Percentiles rank a stretch among this genome's conserved stretches.
Conservation (phyloP, 305 asterid genomes). For the Solanum hybrid region DNA sequence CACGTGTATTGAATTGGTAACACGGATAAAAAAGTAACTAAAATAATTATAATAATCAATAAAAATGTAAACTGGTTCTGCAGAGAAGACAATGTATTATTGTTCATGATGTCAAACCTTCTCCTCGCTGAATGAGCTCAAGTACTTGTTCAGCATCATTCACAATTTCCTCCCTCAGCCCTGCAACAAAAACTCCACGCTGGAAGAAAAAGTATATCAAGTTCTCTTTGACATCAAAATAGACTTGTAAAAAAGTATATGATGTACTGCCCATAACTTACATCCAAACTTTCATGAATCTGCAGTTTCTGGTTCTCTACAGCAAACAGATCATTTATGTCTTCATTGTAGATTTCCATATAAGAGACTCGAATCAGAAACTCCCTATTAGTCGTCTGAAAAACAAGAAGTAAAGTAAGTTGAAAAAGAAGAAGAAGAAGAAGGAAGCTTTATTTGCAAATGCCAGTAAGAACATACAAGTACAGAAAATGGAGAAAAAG, state of each 20-base stretch:
- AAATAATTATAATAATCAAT: neutral
- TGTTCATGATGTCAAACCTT: constrained; percentile 47
- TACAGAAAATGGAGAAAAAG: neutral
- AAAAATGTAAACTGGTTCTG: neutral
- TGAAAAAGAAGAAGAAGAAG: neutral
- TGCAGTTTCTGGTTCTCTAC: constrained; percentile 84
- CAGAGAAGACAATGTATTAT: neutral
- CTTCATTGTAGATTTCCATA: constrained; percentile 97
- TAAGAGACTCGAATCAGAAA: constrained; percentile 88
- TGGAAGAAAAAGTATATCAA: constrained; percentile 23
- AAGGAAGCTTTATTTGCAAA: neutral
- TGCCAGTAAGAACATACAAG: neutral
- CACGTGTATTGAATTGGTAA: neutral
- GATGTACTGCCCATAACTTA: constrained; percentile 18
- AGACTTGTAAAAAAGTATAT: neutral
- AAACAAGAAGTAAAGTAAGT: constrained; percentile 8
- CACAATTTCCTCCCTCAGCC: constrained; percentile 91
- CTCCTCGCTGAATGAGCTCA: constrained; percentile 74
- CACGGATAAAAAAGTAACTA: neutral
- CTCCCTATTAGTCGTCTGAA: constrained; percentile 67
- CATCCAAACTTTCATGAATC: constrained; percentile 98
- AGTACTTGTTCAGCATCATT: constrained; percentile 83
- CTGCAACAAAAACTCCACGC: constrained; percentile 99
- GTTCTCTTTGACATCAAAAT: neutral
- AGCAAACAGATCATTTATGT: constrained; percentile 81